A percentile compares a stretch with the other conserved stretches of the same genome.
phyloP scores from a whole-genome alignment of 1,284 basidiomycete genomes.

The Moesziomyces antarcticus region DNA sequence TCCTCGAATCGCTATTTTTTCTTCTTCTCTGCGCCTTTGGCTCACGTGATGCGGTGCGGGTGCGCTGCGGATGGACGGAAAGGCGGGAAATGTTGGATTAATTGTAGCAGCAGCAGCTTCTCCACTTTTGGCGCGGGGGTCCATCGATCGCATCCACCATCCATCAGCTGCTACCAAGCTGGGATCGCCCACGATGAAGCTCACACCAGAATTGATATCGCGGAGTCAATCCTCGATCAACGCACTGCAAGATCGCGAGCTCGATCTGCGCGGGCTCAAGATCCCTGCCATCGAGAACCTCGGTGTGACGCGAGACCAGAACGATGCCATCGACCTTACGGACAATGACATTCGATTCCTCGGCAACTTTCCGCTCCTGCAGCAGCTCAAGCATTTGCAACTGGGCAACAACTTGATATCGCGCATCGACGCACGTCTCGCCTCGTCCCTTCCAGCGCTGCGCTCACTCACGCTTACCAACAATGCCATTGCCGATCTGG shows the following conservation, averaged over 20 bases:
- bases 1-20: conserved; percentile 1
- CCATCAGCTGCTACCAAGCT: neutral
- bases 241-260: conserved; percentile 90
- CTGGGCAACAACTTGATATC: conserved; percentile 89
- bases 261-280: conserved; percentile 76
- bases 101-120: conserved; percentile 20
- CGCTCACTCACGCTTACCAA: conserved; percentile 73
- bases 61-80: conserved; percentile 1
- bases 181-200: conserved; percentile 75
- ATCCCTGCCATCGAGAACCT: conserved; percentile 99
- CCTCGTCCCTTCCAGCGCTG: conserved; percentile 85
- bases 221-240: conserved; percentile 83
- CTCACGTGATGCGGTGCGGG: conserved; percentile 29
- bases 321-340: conserved; percentile 93
- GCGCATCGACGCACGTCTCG: conserved; percentile 81
- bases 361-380: conserved; percentile 84
- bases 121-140: conserved; percentile 19
- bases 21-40: neutral
- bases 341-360: conserved; percentile 92
- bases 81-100: conserved; percentile 7
- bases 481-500: conserved; percentile 74
- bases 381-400: conserved; percentile 80
- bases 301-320: conserved; percentile 95
- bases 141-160: conserved; percentile 4
- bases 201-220: conserved; percentile 88